Base-by-base conservation (phyloP, 1,139 yeast species). In the Saccharomycopsis crataegensis region DNA sequence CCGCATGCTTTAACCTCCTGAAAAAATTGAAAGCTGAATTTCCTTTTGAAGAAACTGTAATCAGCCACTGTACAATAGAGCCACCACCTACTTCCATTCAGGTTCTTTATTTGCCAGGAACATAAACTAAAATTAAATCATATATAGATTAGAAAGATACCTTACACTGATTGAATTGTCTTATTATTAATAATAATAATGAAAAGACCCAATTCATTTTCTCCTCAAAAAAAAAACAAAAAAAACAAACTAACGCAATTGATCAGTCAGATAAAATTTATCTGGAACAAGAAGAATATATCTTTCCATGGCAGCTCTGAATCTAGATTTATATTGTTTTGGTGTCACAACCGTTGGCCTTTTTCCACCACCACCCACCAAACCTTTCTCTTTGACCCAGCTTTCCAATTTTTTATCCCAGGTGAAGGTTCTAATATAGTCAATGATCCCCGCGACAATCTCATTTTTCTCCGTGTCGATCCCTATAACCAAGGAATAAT, bases 321-420 rank as follows among this genome's bases (percentile, higher is more conserved):
- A 94, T 59, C 99, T 73, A 53, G 85, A 88, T 62, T 95, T 83
- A 67, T 94, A 94, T 69, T 91, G 98, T 62, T 90, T 82, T 1
- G 99, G 99, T 0, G 99, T 91, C 8, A 94, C 91, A 49, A 94
- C 96, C 0, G 99, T 94, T 0, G 99, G 99, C 61, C 89, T 96
- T 63, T 87, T 90, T 1, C 91, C 90, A 53, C 89, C 88, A 52
- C 87, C 88, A 3, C 89, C 89, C 50, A 90, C 96, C 46, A 94
- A 72, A 12, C 96, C 95, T 60, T 84, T 79, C 57, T 96, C 99
- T 66, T 94, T 94, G 44, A 94, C 99, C 99, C 99, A 94, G 66
- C 96, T 90, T 66, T 94, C 99, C 31, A 94, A 80, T 68, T 91
- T 93, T 68, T 94, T 94, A 65, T 94, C 99, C 99, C 99, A 94